Evolutionary conservation across 1,284 basidiomycete species (phyloP).

Genomic region (Puccinia triticina): DNA sequence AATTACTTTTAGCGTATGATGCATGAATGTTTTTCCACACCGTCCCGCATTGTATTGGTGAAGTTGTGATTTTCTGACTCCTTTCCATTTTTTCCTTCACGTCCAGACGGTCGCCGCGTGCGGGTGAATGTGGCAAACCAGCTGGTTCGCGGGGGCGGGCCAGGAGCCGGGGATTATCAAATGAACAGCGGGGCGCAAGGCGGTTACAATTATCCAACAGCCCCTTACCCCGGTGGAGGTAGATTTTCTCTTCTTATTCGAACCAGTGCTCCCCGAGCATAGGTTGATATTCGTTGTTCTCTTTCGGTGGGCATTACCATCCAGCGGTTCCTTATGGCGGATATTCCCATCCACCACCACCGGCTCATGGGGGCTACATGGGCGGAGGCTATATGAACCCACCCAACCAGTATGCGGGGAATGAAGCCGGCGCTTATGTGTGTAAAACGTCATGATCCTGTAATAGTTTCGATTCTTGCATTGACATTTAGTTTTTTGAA

Average conservation of each 20-base stretch:
- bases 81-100: not conserved
- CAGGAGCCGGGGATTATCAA: not conserved
- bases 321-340: slow-evolving; percentile 15
- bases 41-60: not conserved
- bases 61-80: slow-evolving; percentile 1
- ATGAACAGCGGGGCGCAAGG: not conserved
- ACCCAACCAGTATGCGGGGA: not conserved
- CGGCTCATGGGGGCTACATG: slow-evolving; percentile 11
- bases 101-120: slow-evolving; percentile 33
- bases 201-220: slow-evolving; percentile 18
- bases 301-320: slow-evolving; percentile 1
- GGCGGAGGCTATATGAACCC: slow-evolving; percentile 13
- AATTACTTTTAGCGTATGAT: slow-evolving; percentile 33
- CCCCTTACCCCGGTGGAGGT: slow-evolving; percentile 14
- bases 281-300: not conserved
- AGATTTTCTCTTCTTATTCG: not conserved
- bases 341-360: slow-evolving; percentile 15
- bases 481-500: not conserved
- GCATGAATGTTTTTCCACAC: slow-evolving; percentile 18
- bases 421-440: slow-evolving; percentile 10
- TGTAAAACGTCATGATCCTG: not conserved
- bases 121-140: slow-evolving; percentile 45
- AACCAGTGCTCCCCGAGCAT: not conserved
- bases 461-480: not conserved
- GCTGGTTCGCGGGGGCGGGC: not conserved